These are phyloP conservation scores for Wickerhamiella bombiphila DNA, from an alignment of 805 yeast species.

Conservation along the genomic window DNA sequence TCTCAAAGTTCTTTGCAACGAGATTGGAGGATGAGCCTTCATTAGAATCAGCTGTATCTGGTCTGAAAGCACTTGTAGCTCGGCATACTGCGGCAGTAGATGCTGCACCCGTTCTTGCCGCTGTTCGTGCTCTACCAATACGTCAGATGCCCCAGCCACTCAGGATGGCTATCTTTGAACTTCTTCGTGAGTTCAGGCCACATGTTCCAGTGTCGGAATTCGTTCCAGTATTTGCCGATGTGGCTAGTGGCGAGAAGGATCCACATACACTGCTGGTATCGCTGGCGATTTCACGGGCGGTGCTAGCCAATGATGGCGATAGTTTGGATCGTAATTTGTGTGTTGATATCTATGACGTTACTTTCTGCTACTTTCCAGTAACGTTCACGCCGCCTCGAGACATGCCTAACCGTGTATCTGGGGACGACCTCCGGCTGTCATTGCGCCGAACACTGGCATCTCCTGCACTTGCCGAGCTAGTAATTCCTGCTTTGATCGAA, in stretches of 20 bases:
- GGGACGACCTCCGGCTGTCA: conserved; percentile 49
- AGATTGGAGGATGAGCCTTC: conserved; percentile 40
- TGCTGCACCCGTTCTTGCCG: conserved; percentile 23
- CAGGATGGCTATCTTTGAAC: conserved; percentile 43
- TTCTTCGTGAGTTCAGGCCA: conserved; percentile 23
- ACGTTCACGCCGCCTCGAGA: conserved; percentile 83
- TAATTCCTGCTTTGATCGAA: conserved; percentile 63
- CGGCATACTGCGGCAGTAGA: conserved; percentile 21
- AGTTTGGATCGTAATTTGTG: conserved; percentile 28
- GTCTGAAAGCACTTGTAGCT: conserved; percentile 36
- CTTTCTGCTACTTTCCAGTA: conserved; percentile 93
- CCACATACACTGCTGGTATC: conserved; percentile 73
- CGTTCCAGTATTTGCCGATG: conserved; percentile 43
- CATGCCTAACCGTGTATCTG: conserved; percentile 73
- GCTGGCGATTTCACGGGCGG: conserved; percentile 37
- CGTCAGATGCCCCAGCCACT: conserved; percentile 19
- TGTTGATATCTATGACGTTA: conserved; percentile 68
- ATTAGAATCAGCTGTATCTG: conserved; percentile 37
- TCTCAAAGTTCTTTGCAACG: background rate
- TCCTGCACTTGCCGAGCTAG: conserved; percentile 57
- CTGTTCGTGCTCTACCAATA: conserved; percentile 20
- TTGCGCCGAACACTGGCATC: conserved; percentile 46
- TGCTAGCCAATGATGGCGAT: conserved; percentile 28
- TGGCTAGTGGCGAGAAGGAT: conserved; percentile 84
- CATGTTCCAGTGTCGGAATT: conserved; percentile 20